phyloP scores from a whole-genome alignment of 805 yeast species.

The Schizosaccharomyces lindneri region DNA sequence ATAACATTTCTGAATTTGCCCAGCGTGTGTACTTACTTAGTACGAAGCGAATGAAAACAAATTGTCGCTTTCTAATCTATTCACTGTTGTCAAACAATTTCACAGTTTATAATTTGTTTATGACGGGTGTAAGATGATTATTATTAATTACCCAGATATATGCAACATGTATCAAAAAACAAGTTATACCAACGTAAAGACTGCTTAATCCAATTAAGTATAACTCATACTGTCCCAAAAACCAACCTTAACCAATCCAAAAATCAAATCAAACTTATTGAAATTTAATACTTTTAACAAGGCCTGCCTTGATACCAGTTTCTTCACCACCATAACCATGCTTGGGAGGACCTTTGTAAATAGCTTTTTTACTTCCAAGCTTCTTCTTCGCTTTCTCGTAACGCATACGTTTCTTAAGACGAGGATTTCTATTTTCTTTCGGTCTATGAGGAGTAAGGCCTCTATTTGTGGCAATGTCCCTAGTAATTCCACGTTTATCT shows the following conservation, averaged over 20 bases:
- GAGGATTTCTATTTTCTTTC: slow-evolving; percentile 81
- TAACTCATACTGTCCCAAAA: no score
- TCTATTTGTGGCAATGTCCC: slow-evolving; percentile 84
- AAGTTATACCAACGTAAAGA: no score
- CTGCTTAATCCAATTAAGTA: no score
- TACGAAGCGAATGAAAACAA: no score
- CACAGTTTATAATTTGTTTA: no score
- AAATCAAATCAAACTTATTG: background rate
- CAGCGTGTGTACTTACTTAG: no score
- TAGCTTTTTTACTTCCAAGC: slow-evolving; percentile 70
- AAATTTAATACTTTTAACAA: slow-evolving; percentile 68
- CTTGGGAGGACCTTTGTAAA: slow-evolving; percentile 33
- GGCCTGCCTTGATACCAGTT: slow-evolving; percentile 90
- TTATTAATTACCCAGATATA: no score
- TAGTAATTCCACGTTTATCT: slow-evolving; percentile 86
- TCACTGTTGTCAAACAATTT: no score
- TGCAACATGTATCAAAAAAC: no score
- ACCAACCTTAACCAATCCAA: background rate
- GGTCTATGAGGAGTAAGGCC: slow-evolving; percentile 84
- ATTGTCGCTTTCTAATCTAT: no score
- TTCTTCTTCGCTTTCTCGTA: slow-evolving; percentile 87
- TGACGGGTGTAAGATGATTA: no score
- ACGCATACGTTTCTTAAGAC: slow-evolving; percentile 96
- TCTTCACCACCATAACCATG: slow-evolving; percentile 74
- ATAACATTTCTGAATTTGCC: no score